phyloP scores from a whole-genome alignment of 2,329 filamentous ascomycete genomes.

The Colletotrichum melonis region DNA sequence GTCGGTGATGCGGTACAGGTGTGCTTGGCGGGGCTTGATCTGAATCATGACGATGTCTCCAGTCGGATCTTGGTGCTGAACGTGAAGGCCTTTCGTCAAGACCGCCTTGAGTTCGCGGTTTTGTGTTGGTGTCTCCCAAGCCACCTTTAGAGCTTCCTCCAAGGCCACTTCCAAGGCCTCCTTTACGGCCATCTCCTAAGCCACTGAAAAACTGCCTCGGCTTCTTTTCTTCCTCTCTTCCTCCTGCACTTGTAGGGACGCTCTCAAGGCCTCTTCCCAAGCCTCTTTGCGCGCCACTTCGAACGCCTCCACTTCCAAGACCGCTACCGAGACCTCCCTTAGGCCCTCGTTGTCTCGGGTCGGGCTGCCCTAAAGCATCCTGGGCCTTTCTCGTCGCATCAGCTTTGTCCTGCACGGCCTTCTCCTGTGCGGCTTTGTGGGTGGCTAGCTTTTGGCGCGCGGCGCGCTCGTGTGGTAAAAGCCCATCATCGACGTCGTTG shows the following conservation, averaged over 20 bases:
- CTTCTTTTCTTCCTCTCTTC: background rate
- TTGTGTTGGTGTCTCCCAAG: background rate
- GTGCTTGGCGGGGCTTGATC: constrained; percentile 10
- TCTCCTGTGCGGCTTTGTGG: background rate
- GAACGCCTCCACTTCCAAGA: background rate
- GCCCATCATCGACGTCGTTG: constrained; percentile 31
- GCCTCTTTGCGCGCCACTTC: background rate
- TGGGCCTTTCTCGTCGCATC: background rate
- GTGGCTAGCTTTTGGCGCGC: constrained; percentile 43
- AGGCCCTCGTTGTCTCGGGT: background rate
- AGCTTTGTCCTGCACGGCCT: background rate
- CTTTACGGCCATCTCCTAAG: background rate
- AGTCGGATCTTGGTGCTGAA: background rate
- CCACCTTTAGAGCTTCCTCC: background rate
- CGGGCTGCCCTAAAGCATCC: background rate
- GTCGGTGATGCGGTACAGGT: constrained; percentile 23
- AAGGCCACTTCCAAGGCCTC: background rate
- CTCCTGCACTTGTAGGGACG: background rate
- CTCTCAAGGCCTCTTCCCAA: background rate
- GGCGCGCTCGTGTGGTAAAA: constrained; percentile 53
- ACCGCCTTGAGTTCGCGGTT: background rate
- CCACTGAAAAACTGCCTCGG: background rate
- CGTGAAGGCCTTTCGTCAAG: constrained; percentile 13
- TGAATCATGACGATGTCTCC: constrained; percentile 14
- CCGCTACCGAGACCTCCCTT: too few species aligned